Conservation (phyloP, 176 grass and related monocot genomes). For the Aegilops bicornis region DNA sequence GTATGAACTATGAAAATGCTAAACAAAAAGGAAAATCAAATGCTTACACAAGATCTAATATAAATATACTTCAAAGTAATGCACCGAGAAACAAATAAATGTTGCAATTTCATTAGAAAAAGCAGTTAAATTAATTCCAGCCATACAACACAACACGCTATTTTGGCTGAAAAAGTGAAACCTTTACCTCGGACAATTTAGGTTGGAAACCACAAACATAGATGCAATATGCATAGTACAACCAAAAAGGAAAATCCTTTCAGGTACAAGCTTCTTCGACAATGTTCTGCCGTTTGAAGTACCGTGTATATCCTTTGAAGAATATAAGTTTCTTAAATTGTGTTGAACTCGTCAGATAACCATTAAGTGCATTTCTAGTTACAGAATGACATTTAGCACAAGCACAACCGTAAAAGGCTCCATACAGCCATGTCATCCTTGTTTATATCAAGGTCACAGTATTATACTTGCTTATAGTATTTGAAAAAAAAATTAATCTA, state of each 20-base stretch:
- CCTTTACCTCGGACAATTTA: background rate
- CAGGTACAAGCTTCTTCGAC: background rate
- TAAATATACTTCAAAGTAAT: background rate
- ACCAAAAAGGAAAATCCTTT: background rate
- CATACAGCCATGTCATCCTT: background rate
- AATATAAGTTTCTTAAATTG: background rate
- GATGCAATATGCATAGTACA: background rate
- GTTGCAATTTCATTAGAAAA: background rate
- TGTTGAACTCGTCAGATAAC: background rate
- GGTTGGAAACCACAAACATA: background rate
- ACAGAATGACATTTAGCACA: background rate
- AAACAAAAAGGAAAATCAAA: background rate
- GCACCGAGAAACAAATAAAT: background rate
- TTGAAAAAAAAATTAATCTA: background rate
- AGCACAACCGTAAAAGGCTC: background rate
- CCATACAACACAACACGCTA: background rate
- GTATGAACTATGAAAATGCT: background rate
- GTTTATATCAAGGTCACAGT: background rate
- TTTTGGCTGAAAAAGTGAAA: background rate
- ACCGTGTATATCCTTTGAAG: background rate
- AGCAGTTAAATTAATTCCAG: background rate
- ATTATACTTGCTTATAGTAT: background rate
- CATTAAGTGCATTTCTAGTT: background rate
- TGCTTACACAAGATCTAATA: background rate
- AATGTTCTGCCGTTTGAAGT: background rate